Evolutionary conservation across 2,329 filamentous ascomycete genomes (phyloP).

Genomic region (Talaromyces funiculosus): DNA sequence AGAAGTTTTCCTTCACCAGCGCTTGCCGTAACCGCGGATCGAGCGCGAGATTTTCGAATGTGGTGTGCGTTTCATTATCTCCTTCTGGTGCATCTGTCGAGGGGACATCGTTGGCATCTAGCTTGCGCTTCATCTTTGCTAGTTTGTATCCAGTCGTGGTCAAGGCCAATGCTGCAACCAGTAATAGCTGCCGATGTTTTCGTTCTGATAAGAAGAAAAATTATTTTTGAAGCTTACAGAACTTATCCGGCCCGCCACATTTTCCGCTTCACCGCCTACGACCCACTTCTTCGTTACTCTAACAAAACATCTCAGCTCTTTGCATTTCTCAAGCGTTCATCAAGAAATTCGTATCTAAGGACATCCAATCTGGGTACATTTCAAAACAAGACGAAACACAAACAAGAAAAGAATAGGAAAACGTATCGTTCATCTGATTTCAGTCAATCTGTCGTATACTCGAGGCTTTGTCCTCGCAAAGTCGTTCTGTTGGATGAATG

Average conservation of each 20-base stretch:
- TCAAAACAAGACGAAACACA: background rate
- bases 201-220: constrained; percentile 8
- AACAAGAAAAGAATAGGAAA: background rate
- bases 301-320: background rate
- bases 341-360: background rate
- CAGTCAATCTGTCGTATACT: background rate
- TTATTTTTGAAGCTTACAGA: constrained; percentile 11
- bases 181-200: background rate
- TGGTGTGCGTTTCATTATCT: constrained; percentile 36
- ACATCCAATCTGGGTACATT: background rate
- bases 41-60: constrained; percentile 72
- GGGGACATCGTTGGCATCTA: constrained; percentile 45
- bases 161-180: background rate
- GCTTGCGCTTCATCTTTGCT: constrained; percentile 45
- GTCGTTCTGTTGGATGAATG: background rate
- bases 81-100: constrained; percentile 28
- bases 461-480: background rate
- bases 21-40: constrained; percentile 83
- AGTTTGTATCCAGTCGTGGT: background rate
- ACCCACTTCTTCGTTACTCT: background rate
- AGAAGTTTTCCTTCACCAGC: constrained; percentile 75
- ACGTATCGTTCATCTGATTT: background rate
- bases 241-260: constrained; percentile 14
- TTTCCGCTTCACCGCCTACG: constrained; percentile 14
- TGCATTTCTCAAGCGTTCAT: background rate